Conservation (phyloP, 805 yeast species). For the Wickerhamiella allomyrinae region DNA sequence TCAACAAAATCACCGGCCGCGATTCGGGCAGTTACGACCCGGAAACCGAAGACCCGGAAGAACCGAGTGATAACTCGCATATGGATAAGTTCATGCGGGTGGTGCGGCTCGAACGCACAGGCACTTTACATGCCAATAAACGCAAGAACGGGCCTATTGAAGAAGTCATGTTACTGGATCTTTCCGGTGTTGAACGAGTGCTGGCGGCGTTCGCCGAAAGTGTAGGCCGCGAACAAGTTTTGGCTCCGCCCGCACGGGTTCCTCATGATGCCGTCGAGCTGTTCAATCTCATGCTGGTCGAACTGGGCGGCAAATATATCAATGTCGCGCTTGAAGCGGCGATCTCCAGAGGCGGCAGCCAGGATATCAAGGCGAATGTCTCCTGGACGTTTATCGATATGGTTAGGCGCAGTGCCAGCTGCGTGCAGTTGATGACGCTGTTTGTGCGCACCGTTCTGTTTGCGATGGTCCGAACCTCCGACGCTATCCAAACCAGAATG, state of each 20-base stretch:
- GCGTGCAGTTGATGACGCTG: constrained; percentile 50
- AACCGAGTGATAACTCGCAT: neutral
- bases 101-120: constrained; percentile 13
- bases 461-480: constrained; percentile 54
- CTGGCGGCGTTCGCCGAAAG: constrained; percentile 64
- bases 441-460: constrained; percentile 61
- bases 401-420: constrained; percentile 42
- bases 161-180: constrained; percentile 22
- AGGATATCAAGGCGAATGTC: constrained; percentile 21
- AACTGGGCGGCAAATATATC: constrained; percentile 59
- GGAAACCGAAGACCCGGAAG: constrained; percentile 4
- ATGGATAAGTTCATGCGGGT: constrained; percentile 8
- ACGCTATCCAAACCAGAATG: constrained; percentile 43
- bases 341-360: constrained; percentile 25
- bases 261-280: constrained; percentile 51
- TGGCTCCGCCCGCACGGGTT: constrained; percentile 29
- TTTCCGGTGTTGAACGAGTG: constrained; percentile 44
- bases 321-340: constrained; percentile 64
- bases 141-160: constrained; percentile 1
- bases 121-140: constrained; percentile 2
- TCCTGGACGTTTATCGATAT: constrained; percentile 36
- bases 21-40: constrained; percentile 1
- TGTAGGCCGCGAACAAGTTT: constrained; percentile 55
- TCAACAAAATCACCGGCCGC: neutral
- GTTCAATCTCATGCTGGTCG: constrained; percentile 50